phyloP scores from a whole-genome alignment of 2,329 filamentous ascomycete genomes.

The Talaromyces atroroseus region DNA sequence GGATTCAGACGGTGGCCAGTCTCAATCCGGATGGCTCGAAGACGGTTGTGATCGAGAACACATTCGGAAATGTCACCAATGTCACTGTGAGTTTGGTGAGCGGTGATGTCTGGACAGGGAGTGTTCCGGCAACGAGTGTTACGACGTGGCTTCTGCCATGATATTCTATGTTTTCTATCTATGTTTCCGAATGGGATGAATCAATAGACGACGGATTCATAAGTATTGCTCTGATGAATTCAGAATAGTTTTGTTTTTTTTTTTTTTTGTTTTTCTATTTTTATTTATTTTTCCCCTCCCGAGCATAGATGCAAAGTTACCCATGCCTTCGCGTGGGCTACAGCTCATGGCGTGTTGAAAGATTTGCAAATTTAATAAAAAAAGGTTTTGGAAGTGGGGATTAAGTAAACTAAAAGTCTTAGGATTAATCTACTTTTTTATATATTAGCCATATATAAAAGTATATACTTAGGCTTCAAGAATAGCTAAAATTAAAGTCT shows the following conservation, averaged over 20 bases:
- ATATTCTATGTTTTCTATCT: not conserved
- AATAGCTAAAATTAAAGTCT: too few relatives aligned
- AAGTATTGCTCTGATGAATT: not conserved
- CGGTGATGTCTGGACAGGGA: constrained; percentile 7
- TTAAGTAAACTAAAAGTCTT: too few relatives aligned
- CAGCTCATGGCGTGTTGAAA: too few relatives aligned
- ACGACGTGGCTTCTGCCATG: constrained; percentile 13
- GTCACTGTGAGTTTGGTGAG: constrained; percentile 6
- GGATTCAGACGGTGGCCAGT: constrained; percentile 9
- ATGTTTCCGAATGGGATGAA: not conserved
- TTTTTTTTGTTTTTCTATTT: too few relatives aligned
- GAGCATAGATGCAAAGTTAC: too few relatives aligned
- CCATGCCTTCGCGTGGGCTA: too few relatives aligned
- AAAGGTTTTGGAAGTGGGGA: too few relatives aligned
- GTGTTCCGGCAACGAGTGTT: constrained; percentile 10
- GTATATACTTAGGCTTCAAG: too few relatives aligned
- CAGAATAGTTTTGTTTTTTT: not conserved
- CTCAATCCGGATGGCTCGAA: constrained; percentile 10
- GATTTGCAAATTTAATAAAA: too few relatives aligned
- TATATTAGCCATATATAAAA: too few relatives aligned
- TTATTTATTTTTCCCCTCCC: too few relatives aligned
- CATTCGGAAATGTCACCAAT: constrained; percentile 5
- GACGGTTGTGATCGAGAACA: constrained; percentile 12
- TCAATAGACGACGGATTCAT: not conserved
- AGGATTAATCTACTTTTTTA: too few relatives aligned